Evolutionary conservation across 1,284 basidiomycete genomes (phyloP), one percentile per base, ranked within the genome.

Genomic region (Mrakiaceae sp.): DNA sequence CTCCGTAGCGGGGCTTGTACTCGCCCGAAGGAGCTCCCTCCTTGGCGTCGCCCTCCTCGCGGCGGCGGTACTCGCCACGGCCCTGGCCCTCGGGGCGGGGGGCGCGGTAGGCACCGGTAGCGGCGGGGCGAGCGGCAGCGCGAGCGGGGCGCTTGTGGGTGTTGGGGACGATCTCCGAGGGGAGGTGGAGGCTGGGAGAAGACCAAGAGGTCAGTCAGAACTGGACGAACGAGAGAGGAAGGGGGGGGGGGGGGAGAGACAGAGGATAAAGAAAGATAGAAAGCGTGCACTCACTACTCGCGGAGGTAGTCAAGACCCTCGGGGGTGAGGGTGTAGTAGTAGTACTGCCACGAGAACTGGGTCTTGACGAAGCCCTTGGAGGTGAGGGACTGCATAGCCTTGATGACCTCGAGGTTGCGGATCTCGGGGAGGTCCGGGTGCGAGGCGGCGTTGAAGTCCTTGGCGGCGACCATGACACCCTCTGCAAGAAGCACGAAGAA

Each of bases 391-490:
- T 98, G 95, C 82, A 95, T 87, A 69, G 92, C 92, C 85, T 98
- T 99, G 85, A 99, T 96, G 73, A 98, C 96, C 78, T 97, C 83
- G 70, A 99, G 87, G 82, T 99, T 98, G 71, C 90, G 89, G 74
- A 98, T 87, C 70, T 94, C 89, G 69, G 76, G 71, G 71, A 99
- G 85, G 75, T 98, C 94, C 74, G 96, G 91, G 78, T 99, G 96
- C 80, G 95, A 91, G 66, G 91, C 88, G 68, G 90, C 88, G 77
- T 97, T 95, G 83, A 84, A 98, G 81, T 99, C 93, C 83, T 98
- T 98, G 83, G 96, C 94, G 74, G 95, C 95, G 77, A 98, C 95
- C 76, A 98, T 82, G 70, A 98, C 96, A 75, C 96, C 95, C 87
- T 97, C 90, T 92, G 70, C 50, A 44, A 8, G 44, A 48, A 42